Percentiles rank a stretch among this genome's conserved stretches.
Evolutionary conservation across 805 yeast genomes (phyloP).

Genomic region (Suhomyces pyralidae): DNA sequence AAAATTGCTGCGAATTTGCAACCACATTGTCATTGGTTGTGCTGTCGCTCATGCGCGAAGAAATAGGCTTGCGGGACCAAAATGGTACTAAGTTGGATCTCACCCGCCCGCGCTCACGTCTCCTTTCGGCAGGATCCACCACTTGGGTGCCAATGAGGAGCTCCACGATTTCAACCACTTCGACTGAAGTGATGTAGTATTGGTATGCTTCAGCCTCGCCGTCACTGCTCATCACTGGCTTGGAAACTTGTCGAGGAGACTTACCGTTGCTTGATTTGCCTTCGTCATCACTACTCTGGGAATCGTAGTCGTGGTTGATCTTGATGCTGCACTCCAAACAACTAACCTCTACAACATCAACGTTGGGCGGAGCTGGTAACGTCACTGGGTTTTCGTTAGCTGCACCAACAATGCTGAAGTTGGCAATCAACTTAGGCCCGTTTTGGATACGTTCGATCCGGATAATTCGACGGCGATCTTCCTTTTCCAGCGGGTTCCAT

Average conservation of each 20-base stretch:
- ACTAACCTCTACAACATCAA: constrained; percentile 54
- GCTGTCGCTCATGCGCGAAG: constrained; percentile 39
- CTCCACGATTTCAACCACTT: constrained; percentile 64
- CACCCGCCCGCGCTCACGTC: constrained; percentile 64
- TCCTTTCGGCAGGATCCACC: constrained; percentile 47
- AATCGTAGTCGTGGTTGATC: constrained; percentile 25
- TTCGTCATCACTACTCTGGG: constrained; percentile 24
- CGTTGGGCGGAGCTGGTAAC: constrained; percentile 31
- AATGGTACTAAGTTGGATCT: constrained; percentile 65
- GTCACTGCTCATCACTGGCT: constrained; percentile 14
- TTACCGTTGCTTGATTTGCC: constrained; percentile 5
- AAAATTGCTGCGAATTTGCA: constrained; percentile 3
- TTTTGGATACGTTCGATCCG: constrained; percentile 55
- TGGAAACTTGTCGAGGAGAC: constrained; percentile 1
- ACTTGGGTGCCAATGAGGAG: constrained; percentile 51
- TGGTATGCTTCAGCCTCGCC: constrained; percentile 26
- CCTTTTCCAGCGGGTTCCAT: constrained; percentile 47
- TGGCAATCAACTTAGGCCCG: constrained; percentile 45
- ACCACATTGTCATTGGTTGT: background rate
- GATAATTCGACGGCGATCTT: constrained; percentile 55
- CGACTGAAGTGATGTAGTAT: constrained; percentile 62
- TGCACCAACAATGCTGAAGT: constrained; percentile 51
- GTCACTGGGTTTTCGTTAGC: constrained; percentile 46
- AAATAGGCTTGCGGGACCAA: constrained; percentile 60
- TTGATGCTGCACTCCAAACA: constrained; percentile 48